Base-by-base conservation (phyloP, 1,139 yeast genomes). In the Pichia sp. region DNA sequence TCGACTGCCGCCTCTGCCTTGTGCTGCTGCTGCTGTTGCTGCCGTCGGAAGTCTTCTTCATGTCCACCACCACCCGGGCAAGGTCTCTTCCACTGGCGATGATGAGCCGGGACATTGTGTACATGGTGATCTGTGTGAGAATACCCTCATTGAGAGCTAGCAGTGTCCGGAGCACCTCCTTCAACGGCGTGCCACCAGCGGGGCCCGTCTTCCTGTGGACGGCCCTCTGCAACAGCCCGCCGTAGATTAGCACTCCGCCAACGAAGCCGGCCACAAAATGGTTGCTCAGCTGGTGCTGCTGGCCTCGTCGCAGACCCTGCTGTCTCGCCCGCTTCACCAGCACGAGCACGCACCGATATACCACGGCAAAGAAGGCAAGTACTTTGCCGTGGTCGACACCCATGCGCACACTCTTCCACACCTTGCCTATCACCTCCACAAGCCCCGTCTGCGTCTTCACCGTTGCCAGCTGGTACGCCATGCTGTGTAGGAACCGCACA, bases 401-500 rank as follows among this genome's bases (percentile, higher is more conserved):
- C 56, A 65, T 43, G 18, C 49, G 51, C 2, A 62, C 52, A 39
- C 87, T 84, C 54, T 69, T 73, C 41, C 80, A 58, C 26, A 85
- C 76, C 47, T 77, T 79, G 36, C 65, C 60, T 46, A 82, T 58
- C 49, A 87, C 79, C 46, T 66, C 63, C 4, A 41, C 16, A 41
- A 77, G 49, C 1, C 81, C 79, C 3, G 56, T 52, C 1, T 76
- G 23, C 22, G 37, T 76, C 48, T 73, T 67, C 78, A 85, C 46
- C 77, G 73, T 49, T 79, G 69, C 55, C 78, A 82, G 69, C 39
- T 65, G 67, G 18, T 61, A 55, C 3, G 68, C 59, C 5, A 85
- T 80, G 44, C 91, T 85, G 68, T 87, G 95, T 48, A 86, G 78
- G 64, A 87, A 85, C 53, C 95, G 72, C 43, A 86, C 72, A 59